Evolutionary conservation across 2,329 filamentous ascomycete species (phyloP), one percentile per base, ranked within the genome.

Genomic region (Knoxdaviesia capensis): DNA sequence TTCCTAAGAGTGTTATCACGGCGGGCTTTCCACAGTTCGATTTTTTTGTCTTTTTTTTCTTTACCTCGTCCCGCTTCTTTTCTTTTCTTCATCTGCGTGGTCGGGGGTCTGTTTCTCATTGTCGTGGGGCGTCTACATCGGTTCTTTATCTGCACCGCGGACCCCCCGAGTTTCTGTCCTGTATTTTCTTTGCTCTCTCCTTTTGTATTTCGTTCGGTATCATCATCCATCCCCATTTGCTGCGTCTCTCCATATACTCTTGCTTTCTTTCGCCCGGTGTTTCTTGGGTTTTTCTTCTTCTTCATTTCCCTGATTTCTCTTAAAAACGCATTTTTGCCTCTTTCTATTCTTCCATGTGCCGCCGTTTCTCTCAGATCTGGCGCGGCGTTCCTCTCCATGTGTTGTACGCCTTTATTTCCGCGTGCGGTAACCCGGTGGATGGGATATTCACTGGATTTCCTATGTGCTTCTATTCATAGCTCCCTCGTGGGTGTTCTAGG

Each of bases 201-300:
- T 20, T 41, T 45, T 39, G 7, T 28, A 30, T 36, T 45, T 34
- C 8, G 39, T 32, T 43, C 31, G 33, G n/a, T 35, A 31, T 42
- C 35, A 36, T 45, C 40, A 38, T 9, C 34, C 40, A 38, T 9
- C 34, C 34, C 6, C 10, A 28, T 31, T 31, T 31, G 32, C 7
- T 36, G 11, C 8, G 7, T 40, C 36, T 38, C 11, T 38, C 20
- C 20, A 29, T 28, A 11, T 38, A 9, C 20, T 10, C 10, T 38
- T 11, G 6, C 30, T 28, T 20, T 38, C 8, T 28, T 6, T 20
- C 5, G 30, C 28, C 20, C 29, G 37, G 31, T 7, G 37, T 31
- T 38, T 9, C 11, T 38, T 28, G 9, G 7, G 30, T 28, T 28
- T 10, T 38, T 38, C 20, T 38, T 38, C 29, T 38, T 38, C 36